phyloP scores from a whole-genome alignment of 257 asterid genomes.

The Gentiana straminea region DNA sequence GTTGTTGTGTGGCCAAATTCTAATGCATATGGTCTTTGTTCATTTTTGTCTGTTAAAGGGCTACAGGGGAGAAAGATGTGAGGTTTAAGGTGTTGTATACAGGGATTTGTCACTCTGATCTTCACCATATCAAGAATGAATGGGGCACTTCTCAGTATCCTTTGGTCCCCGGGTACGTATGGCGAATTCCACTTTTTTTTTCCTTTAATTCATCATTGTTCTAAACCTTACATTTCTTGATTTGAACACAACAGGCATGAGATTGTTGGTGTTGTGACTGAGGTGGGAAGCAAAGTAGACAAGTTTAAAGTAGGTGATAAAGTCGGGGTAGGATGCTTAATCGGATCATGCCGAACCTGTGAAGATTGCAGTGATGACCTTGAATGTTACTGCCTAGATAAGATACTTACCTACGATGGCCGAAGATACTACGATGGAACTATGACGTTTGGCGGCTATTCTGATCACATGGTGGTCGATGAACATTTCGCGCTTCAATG shows the following conservation, averaged over 20 bases:
- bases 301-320: slow-evolving; percentile 16
- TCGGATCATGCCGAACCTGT: slow-evolving; percentile 17
- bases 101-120: slow-evolving; percentile 23
- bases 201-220: too few relatives aligned
- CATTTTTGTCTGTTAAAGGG: slow-evolving; percentile 7
- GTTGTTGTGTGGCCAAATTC: too few relatives aligned
- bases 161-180: slow-evolving; percentile 17
- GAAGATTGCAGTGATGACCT: slow-evolving; percentile 10
- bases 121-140: slow-evolving; percentile 15
- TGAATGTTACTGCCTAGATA: slow-evolving; percentile 3
- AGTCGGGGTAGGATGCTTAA: slow-evolving; percentile 20
- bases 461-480: slow-evolving; percentile 17
- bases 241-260: slow-evolving; percentile 13
- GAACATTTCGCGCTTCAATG: slow-evolving; percentile 16
- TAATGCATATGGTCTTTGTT: too few relatives aligned
- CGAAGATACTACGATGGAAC: slow-evolving; percentile 7
- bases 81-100: slow-evolving; percentile 15
- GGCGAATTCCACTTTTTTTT: not conserved
- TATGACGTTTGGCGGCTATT: slow-evolving; percentile 16
- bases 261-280: slow-evolving; percentile 15
- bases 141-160: slow-evolving; percentile 14
- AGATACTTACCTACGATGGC: slow-evolving; percentile 8
- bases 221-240: not conserved
- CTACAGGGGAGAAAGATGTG: slow-evolving; percentile 15
- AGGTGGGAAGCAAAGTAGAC: slow-evolving; percentile 15